phyloP scores from a whole-genome alignment of 2,329 filamentous ascomycete genomes.

The Fusarium palustre region DNA sequence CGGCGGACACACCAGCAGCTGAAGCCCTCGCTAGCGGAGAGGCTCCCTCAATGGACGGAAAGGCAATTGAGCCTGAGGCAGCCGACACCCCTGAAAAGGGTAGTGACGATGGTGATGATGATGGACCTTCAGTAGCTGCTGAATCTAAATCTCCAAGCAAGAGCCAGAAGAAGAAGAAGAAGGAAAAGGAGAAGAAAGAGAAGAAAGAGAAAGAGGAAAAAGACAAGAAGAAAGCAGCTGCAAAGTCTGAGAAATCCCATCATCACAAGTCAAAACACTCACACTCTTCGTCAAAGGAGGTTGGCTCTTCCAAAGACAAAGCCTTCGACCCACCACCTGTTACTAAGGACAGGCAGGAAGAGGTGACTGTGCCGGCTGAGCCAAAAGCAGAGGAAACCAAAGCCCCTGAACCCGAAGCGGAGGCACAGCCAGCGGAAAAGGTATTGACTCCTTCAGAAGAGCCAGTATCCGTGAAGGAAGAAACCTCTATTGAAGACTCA shows the following conservation, averaged over 20 bases:
- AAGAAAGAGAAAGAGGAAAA: conserved; percentile 33
- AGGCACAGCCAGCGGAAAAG: conserved; percentile 14
- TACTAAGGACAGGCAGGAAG: conserved; percentile 9
- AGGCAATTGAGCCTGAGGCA: conserved; percentile 3
- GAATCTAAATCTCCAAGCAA: conserved; percentile 38
- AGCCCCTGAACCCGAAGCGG: conserved; percentile 6
- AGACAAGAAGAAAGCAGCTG: conserved; percentile 34
- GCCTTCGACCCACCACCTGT: neutral
- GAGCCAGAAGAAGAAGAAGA: conserved; percentile 41
- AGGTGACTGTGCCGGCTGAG: conserved; percentile 8
- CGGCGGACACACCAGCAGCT: conserved; percentile 1
- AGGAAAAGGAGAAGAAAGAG: conserved; percentile 67
- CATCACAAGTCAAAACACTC: conserved; percentile 41
- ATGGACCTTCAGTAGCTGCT: conserved; percentile 18
- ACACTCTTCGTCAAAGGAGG: conserved; percentile 28
- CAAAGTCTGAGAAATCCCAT: conserved; percentile 37
- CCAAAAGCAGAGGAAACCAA: conserved; percentile 12
- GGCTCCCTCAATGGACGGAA: neutral
- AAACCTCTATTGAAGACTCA: neutral
- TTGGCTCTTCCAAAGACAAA: conserved; percentile 11
- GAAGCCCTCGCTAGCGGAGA: conserved; percentile 13
- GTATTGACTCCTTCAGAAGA: conserved; percentile 5
- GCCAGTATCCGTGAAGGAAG: neutral
- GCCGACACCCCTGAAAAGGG: conserved; percentile 12
- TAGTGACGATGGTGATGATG: conserved; percentile 19